A percentile compares a stretch with the other conserved stretches of the same genome.
phyloP scores from a whole-genome alignment of 352 stramenopile genomes.

The Halophytophthora polymorphica region DNA sequence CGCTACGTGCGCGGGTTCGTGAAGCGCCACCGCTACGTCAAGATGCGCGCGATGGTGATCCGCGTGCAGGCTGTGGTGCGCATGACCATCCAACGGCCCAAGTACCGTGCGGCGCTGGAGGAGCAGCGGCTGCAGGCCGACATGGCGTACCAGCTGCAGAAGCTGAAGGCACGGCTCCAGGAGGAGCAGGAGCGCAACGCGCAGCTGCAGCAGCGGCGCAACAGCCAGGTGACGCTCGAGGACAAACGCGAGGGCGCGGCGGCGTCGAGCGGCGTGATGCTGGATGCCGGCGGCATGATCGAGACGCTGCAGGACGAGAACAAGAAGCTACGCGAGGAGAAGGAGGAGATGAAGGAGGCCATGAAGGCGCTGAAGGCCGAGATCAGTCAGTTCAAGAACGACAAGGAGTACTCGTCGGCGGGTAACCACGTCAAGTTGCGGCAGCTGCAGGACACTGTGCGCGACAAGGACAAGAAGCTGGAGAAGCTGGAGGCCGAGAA shows the following conservation, averaged over 20 bases:
- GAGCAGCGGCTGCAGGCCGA: constrained; percentile 83
- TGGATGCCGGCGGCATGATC: constrained; percentile 81
- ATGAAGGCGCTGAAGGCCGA: constrained; percentile 65
- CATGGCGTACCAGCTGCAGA: constrained; percentile 83
- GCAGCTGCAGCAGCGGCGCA: constrained; percentile 53
- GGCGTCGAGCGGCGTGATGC: constrained; percentile 66
- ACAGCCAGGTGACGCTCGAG: constrained; percentile 36
- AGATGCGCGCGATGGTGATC: constrained; percentile 68
- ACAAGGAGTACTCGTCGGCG: constrained; percentile 77
- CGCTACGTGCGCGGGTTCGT: constrained; percentile 71
- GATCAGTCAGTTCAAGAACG: constrained; percentile 69
- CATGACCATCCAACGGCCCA: constrained; percentile 80
- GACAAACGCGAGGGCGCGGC: constrained; percentile 20
- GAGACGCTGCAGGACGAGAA: constrained; percentile 80
- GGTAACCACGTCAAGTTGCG: constrained; percentile 73
- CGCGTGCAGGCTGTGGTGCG: constrained; percentile 74
- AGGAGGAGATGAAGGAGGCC: constrained; percentile 64
- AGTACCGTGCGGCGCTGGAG: constrained; percentile 69
- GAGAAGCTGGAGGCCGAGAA: constrained; percentile 66
- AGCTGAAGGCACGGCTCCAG: constrained; percentile 72
- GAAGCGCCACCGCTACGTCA: constrained; percentile 60
- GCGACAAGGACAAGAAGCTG: constrained; percentile 78
- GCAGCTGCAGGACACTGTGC: constrained; percentile 66
- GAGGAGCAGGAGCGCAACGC: constrained; percentile 81
- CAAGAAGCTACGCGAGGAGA: constrained; percentile 73